Conservation (phyloP, 148 eudicot species). For the Vaccinium vitisidaea region DNA sequence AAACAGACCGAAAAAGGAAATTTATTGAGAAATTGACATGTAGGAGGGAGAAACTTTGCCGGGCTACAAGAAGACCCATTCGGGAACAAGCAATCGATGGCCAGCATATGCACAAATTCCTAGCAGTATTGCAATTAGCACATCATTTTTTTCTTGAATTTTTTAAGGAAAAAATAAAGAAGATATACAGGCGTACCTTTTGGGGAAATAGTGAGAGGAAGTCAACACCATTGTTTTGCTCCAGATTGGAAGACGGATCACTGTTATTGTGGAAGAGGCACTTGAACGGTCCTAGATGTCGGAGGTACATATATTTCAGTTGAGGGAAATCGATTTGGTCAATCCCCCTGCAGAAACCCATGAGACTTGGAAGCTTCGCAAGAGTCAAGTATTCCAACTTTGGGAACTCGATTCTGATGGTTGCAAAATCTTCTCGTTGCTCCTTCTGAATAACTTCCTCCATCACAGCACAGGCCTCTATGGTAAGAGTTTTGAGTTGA, state of each 20-base stretch:
- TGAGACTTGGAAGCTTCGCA: not conserved
- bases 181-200: not conserved
- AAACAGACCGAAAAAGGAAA: too few species aligned
- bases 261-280: not conserved
- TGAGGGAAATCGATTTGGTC: constrained; percentile 3
- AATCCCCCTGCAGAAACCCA: constrained; percentile 12
- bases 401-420: not conserved
- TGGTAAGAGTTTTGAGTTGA: not conserved
- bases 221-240: not conserved
- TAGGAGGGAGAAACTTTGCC: too few species aligned
- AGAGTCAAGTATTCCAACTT: not conserved
- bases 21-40: too few species aligned
- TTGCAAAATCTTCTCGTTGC: too few species aligned
- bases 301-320: too few species aligned
- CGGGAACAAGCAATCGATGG: too few species aligned
- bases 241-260: too few species aligned
- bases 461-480: constrained; percentile 7
- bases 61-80: too few species aligned
- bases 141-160: too few species aligned
- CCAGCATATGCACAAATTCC: too few species aligned
- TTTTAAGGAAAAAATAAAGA: not conserved
- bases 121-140: too few species aligned
- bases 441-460: constrained; percentile 10
- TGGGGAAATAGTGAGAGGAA: not conserved
- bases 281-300: too few species aligned